phyloP scores from a whole-genome alignment of 768 basidiomycete genomes.

The Auriscalpium vulgare region DNA sequence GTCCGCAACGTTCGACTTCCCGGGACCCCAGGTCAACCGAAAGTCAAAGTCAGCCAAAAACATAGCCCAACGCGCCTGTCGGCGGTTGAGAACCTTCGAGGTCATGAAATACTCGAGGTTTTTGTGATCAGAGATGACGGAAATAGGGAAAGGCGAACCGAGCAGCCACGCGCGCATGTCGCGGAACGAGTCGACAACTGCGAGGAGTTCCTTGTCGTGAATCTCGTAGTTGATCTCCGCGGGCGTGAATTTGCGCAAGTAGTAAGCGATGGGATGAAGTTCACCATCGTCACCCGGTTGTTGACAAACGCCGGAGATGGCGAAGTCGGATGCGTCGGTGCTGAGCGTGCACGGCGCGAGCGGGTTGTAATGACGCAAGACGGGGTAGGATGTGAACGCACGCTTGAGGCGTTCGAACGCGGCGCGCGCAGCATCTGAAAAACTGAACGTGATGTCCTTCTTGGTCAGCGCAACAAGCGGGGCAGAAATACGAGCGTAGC shows the following conservation, averaged over 20 bases:
- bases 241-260: no score
- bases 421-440: constrained; percentile 16
- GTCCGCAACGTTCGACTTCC: constrained; percentile 16
- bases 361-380: no score
- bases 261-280: no score
- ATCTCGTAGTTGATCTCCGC: constrained; percentile 40
- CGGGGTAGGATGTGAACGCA: constrained; percentile 19
- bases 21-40: constrained; percentile 23
- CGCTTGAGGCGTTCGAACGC: no score
- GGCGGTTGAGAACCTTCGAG: constrained; percentile 28
- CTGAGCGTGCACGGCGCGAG: no score
- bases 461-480: no score
- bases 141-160: constrained; percentile 12
- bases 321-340: no score
- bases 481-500: constrained; percentile 26
- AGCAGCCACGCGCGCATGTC: constrained; percentile 24
- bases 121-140: constrained; percentile 22
- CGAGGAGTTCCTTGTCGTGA: constrained; percentile 40
- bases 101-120: constrained; percentile 37
- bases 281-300: no score
- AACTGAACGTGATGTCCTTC: constrained; percentile 19
- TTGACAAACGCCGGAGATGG: no score
- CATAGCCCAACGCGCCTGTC: constrained; percentile 36
- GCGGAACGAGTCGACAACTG: constrained; percentile 33
- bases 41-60: constrained; percentile 30